These are phyloP conservation scores for Flaveria ramosissima DNA, from an alignment of 129 eudicot species.

Conservation along the genomic window DNA sequence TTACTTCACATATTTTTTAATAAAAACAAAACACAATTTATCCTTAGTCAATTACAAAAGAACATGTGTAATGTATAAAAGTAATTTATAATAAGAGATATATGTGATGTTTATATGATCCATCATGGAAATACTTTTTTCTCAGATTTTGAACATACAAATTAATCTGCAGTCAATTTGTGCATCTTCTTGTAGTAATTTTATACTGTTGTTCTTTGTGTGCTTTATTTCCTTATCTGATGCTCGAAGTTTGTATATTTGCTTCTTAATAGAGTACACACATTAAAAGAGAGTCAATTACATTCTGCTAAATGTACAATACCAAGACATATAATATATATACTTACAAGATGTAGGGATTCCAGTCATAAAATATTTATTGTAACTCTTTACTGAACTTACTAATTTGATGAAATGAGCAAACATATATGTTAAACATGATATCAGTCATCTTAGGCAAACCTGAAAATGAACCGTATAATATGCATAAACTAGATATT, in stretches of 20 bases:
- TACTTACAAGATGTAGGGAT: too few species aligned
- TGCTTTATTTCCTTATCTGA: not conserved
- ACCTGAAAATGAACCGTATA: not conserved
- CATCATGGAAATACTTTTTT: not conserved
- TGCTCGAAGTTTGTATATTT: not conserved
- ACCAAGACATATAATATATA: not conserved
- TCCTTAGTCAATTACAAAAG: not conserved
- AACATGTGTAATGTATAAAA: not conserved
- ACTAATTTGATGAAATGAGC: not conserved
- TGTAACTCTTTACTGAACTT: not conserved
- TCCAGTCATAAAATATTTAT: too few species aligned
- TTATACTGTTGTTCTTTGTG: not conserved
- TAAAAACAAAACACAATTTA: not conserved
- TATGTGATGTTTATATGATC: not conserved
- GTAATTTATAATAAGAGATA: not conserved
- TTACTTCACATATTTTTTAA: not conserved
- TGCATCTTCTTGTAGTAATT: not conserved
- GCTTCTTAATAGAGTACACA: constrained; percentile 1
- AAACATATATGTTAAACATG: not conserved
- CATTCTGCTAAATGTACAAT: not conserved
- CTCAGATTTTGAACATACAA: not conserved
- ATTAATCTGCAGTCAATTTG: too few species aligned
- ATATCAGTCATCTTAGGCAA: constrained; percentile 5
- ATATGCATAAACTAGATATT: not conserved
- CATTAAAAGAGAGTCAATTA: not conserved